Percentiles rank a stretch among this genome's conserved stretches.
Evolutionary conservation across 306 rosid species (phyloP).

Genomic region (Lagenaria siceraria): DNA sequence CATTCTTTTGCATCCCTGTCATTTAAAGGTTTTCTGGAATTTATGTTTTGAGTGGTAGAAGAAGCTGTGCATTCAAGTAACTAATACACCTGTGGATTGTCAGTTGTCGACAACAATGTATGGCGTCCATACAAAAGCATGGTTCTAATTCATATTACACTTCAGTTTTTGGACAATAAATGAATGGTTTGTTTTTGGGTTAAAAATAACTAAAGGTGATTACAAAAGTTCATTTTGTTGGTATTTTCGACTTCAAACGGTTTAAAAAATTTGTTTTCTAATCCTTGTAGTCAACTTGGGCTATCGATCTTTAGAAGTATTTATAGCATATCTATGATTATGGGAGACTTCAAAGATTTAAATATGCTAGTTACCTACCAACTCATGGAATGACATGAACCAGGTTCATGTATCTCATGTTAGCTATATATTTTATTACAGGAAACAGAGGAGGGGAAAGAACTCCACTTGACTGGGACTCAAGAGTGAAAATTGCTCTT

Average conservation of each 20-base stretch:
- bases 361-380: too few relatives aligned
- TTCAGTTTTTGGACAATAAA: neutral
- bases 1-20: neutral
- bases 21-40: too few relatives aligned
- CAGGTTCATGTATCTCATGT: neutral
- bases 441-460: slow-evolving; percentile 61
- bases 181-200: neutral
- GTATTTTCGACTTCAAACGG: neutral
- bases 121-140: neutral
- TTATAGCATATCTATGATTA: neutral
- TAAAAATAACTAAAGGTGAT: neutral
- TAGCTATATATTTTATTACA: slow-evolving; percentile 20
- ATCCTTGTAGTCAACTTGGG: neutral
- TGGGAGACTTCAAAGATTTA: neutral
- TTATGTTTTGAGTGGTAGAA: too few relatives aligned
- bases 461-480: slow-evolving; percentile 68
- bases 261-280: neutral
- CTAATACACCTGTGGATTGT: neutral
- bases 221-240: neutral
- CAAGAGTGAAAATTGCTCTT: slow-evolving; percentile 61
- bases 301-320: neutral
- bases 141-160: neutral
- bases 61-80: neutral
- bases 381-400: neutral
- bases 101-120: neutral